phyloP scores from a whole-genome alignment of 371 early-diverging fungal genomes.

The Haplosporangium sp. region DNA sequence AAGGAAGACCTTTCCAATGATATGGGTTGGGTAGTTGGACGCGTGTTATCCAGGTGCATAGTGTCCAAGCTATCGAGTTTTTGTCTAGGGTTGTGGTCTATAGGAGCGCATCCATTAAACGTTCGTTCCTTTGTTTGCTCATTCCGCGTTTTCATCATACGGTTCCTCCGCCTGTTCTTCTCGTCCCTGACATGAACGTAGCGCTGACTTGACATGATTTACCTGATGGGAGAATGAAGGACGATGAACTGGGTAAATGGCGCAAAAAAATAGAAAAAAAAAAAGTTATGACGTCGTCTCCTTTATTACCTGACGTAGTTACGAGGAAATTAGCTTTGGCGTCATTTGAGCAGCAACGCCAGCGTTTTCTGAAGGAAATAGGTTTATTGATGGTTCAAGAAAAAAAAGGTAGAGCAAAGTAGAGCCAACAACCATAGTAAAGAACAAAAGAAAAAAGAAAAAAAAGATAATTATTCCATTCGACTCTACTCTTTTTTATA shows the following conservation, averaged over 20 bases:
- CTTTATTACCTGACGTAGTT: too few species aligned
- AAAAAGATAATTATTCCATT: conserved; percentile 11
- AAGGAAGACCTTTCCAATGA: too few species aligned
- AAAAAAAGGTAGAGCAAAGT: conserved; percentile 5
- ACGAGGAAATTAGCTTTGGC: too few species aligned
- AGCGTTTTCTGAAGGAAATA: too few species aligned
- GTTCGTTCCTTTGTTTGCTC: too few species aligned
- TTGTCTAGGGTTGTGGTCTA: too few species aligned
- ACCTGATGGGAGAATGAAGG: not conserved
- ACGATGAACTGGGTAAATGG: too few species aligned
- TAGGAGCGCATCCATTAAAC: conserved; percentile 18
- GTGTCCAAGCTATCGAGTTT: too few species aligned
- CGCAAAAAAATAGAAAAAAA: conserved; percentile 2
- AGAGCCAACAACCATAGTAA: not conserved
- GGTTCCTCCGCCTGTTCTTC: conserved; percentile 1
- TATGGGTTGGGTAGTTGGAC: not conserved
- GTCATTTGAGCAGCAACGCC: too few species aligned
- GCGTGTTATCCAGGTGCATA: not conserved
- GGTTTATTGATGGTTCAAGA: too few species aligned
- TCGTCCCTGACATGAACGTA: too few species aligned
- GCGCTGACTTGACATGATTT: not conserved
- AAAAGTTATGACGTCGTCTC: conserved; percentile 4
- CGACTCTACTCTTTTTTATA: conserved; percentile 9
- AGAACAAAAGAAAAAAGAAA: conserved; percentile 5
- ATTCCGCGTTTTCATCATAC: conserved; percentile 35